Conservation (phyloP, 208 protist genomes). For the Wallacemonas sp. region DNA sequence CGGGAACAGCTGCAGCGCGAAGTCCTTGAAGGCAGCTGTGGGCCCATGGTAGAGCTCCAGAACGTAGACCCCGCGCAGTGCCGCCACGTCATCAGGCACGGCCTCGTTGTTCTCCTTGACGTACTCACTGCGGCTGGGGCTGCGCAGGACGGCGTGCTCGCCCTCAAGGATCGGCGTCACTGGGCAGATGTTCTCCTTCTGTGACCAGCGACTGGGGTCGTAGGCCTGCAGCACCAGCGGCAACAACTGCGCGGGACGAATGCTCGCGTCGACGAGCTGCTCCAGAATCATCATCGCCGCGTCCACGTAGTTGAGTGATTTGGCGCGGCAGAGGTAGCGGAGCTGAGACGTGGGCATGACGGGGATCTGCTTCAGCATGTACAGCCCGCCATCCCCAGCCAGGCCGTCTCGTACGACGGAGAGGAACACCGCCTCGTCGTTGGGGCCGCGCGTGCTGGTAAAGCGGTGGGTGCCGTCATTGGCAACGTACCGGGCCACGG, state of each 20-base stretch:
- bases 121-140: neutral
- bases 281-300: slow-evolving; percentile 73
- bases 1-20: slow-evolving; percentile 89
- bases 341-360: slow-evolving; percentile 64
- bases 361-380: slow-evolving; percentile 62
- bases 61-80: slow-evolving; percentile 21
- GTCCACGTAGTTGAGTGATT: slow-evolving; percentile 61
- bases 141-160: neutral
- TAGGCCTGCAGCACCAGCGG: slow-evolving; percentile 70
- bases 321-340: slow-evolving; percentile 38
- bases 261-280: slow-evolving; percentile 63
- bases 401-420: slow-evolving; percentile 73
- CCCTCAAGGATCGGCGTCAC: slow-evolving; percentile 30
- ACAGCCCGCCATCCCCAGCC: slow-evolving; percentile 80
- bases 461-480: slow-evolving; percentile 25
- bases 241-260: slow-evolving; percentile 48
- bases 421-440: slow-evolving; percentile 47
- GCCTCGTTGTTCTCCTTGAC: slow-evolving; percentile 5
- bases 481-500: slow-evolving; percentile 14
- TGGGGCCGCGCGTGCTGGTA: slow-evolving; percentile 56
- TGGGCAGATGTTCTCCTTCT: slow-evolving; percentile 56
- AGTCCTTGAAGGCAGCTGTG: slow-evolving; percentile 92
- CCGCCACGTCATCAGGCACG: neutral
- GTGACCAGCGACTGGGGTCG: slow-evolving; percentile 58
- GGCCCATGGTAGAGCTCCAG: slow-evolving; percentile 90